Percentiles rank a stretch among this genome's conserved stretches.
Evolutionary conservation across 2,329 filamentous ascomycete genomes (phyloP).

Genomic region (Penicillium sp.): DNA sequence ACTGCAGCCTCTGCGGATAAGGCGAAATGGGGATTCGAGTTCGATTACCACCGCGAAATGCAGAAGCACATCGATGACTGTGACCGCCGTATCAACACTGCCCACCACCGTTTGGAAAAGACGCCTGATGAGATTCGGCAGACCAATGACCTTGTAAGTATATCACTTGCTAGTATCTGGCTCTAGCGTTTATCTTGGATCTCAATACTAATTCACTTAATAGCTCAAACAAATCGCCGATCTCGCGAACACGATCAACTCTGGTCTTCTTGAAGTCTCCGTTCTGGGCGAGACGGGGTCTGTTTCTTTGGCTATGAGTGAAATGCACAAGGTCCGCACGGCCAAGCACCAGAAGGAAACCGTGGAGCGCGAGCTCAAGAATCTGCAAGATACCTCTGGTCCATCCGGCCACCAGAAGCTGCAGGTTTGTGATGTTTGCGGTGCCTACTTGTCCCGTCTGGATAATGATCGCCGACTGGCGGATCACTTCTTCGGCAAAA

Average conservation of each 20-base stretch:
- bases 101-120: slow-evolving; percentile 90
- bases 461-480: slow-evolving; percentile 93
- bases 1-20: slow-evolving; percentile 69
- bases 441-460: slow-evolving; percentile 85
- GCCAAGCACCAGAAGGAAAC: slow-evolving; percentile 80
- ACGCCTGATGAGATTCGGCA: slow-evolving; percentile 96
- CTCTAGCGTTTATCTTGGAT: no score
- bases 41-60: slow-evolving; percentile 94
- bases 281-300: slow-evolving; percentile 79
- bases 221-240: slow-evolving; percentile 82
- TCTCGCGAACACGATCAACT: slow-evolving; percentile 73
- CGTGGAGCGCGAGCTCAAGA: slow-evolving; percentile 83
- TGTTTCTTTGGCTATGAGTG: slow-evolving; percentile 79
- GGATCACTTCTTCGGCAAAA: slow-evolving; percentile 99
- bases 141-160: slow-evolving; percentile 74
- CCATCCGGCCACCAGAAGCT: slow-evolving; percentile 96
- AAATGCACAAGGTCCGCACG: slow-evolving; percentile 82
- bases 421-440: slow-evolving; percentile 97
- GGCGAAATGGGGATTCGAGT: slow-evolving; percentile 84
- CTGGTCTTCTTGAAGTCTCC: slow-evolving; percentile 80
- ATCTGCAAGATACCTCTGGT: slow-evolving; percentile 85
- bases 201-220: neutral
- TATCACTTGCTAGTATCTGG: neutral
- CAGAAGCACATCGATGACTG: slow-evolving; percentile 97
- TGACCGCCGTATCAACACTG: slow-evolving; percentile 87